Percentiles rank a stretch among this genome's conserved stretches.
These are phyloP conservation scores for Starmera caribaea DNA, from an alignment of 805 yeast genomes.

Conservation along the genomic window DNA sequence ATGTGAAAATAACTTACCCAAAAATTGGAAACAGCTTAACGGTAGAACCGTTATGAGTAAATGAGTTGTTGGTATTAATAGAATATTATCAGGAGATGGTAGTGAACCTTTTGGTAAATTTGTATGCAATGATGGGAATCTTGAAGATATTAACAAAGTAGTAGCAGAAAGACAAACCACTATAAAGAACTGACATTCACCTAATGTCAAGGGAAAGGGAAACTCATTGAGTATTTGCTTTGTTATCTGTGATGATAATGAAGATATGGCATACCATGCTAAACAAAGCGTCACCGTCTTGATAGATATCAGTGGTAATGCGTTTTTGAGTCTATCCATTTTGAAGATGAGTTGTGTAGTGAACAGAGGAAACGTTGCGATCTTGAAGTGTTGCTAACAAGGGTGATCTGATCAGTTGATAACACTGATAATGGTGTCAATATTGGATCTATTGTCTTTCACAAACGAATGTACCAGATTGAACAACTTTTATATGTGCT, in stretches of 20 bases:
- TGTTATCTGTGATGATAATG: conserved; percentile 57
- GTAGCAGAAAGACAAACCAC: conserved; percentile 34
- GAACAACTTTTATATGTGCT: no score
- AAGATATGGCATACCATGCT: conserved; percentile 53
- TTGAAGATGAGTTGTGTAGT: no score
- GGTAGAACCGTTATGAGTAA: conserved; percentile 46
- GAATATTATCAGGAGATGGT: conserved; percentile 24
- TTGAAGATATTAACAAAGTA: conserved; percentile 26
- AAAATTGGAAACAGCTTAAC: conserved; percentile 54
- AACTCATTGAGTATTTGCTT: conserved; percentile 44
- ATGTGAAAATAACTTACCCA: conserved; percentile 53
- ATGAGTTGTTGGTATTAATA: conserved; percentile 25
- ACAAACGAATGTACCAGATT: no score
- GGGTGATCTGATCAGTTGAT: background rate
- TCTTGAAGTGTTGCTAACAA: background rate
- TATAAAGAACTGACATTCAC: conserved; percentile 52
- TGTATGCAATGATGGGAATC: conserved; percentile 20
- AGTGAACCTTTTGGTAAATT: conserved; percentile 47
- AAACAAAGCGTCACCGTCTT: conserved; percentile 35
- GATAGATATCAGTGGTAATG: conserved; percentile 6
- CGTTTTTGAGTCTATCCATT: conserved; percentile 3
- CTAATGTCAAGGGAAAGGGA: conserved; percentile 52
- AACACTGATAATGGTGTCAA: no score
- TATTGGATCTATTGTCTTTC: background rate
- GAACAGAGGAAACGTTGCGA: background rate